Evolutionary conservation across 225 moss, liverwort and hornwort genomes (phyloP).

Genomic region (Pleurozium schreberi): DNA sequence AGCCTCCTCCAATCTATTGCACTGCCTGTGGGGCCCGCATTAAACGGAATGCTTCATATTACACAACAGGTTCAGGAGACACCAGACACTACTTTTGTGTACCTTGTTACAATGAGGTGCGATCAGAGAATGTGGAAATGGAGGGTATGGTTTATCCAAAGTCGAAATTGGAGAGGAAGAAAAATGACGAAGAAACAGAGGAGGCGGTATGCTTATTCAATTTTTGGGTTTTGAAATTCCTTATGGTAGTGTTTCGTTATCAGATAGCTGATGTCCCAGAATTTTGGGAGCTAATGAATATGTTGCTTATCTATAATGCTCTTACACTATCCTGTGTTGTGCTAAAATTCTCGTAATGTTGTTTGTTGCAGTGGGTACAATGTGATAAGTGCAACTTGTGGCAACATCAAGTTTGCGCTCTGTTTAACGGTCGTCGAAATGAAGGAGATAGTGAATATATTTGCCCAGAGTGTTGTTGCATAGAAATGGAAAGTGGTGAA

Average conservation of each 20-base stretch:
- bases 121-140: slow-evolving; percentile 90
- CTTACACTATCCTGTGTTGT: neutral
- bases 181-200: slow-evolving; percentile 96
- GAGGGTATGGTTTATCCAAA: slow-evolving; percentile 71
- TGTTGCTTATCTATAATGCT: neutral
- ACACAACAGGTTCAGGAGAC: slow-evolving; percentile 83
- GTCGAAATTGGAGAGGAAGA: slow-evolving; percentile 73
- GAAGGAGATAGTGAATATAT: slow-evolving; percentile 99
- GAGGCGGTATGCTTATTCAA: slow-evolving; percentile 64
- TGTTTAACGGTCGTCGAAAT: slow-evolving; percentile 92
- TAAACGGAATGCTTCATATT: slow-evolving; percentile 80
- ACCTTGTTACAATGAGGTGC: slow-evolving; percentile 91
- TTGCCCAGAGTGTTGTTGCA: slow-evolving; percentile 85
- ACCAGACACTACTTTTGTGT: slow-evolving; percentile 92
- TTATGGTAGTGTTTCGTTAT: neutral
- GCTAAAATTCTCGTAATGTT: neutral
- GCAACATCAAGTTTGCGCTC: slow-evolving; percentile 99
- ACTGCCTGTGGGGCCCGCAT: slow-evolving; percentile 92
- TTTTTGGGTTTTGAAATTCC: neutral
- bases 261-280: neutral
- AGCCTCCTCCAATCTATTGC: slow-evolving; percentile 97
- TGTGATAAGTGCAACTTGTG: slow-evolving; percentile 98
- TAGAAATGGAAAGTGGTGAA: slow-evolving; percentile 83
- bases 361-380: slow-evolving; percentile 81
- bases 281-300: neutral